Evolutionary conservation across 805 yeast species (phyloP).

Genomic region (Saccharomycopsis fibuligera): DNA sequence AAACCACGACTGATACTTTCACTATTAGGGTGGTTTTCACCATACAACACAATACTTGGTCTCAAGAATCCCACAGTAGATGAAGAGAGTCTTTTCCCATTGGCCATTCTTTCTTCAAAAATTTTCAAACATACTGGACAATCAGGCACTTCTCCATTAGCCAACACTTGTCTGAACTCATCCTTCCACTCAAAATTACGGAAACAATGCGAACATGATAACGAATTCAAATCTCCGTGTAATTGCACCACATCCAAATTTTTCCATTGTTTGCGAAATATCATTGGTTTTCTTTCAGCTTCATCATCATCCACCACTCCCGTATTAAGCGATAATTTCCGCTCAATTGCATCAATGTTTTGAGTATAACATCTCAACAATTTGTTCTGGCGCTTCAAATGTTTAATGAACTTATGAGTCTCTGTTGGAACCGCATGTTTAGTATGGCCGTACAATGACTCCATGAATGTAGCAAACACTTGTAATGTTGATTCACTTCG

Average conservation of each 20-base stretch:
- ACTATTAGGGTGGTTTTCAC: slow-evolving; percentile 87
- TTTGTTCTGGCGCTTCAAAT: slow-evolving; percentile 53
- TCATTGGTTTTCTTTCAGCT: slow-evolving; percentile 25
- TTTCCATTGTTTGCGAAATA: slow-evolving; percentile 46
- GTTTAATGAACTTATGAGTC: slow-evolving; percentile 70
- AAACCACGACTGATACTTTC: slow-evolving; percentile 72
- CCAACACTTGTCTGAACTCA: slow-evolving; percentile 39
- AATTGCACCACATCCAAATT: slow-evolving; percentile 74
- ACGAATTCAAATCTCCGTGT: slow-evolving; percentile 78
- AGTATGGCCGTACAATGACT: slow-evolving; percentile 60
- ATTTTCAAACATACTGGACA: slow-evolving; percentile 63
- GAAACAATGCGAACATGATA: slow-evolving; percentile 72
- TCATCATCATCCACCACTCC: slow-evolving; percentile 37
- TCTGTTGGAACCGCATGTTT: slow-evolving; percentile 69
- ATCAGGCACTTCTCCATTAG: slow-evolving; percentile 65
- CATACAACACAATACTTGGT: slow-evolving; percentile 88
- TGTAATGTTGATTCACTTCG: slow-evolving; percentile 57
- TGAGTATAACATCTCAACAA: slow-evolving; percentile 87
- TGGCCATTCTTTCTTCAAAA: slow-evolving; percentile 47
- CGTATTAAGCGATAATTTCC: slow-evolving; percentile 52
- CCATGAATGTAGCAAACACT: slow-evolving; percentile 88
- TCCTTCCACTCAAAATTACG: slow-evolving; percentile 54
- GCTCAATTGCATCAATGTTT: slow-evolving; percentile 86
- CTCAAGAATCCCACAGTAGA: slow-evolving; percentile 69
- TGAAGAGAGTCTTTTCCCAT: slow-evolving; percentile 57